Percentiles rank a stretch among this genome's conserved stretches.
Evolutionary conservation across 2,329 filamentous ascomycete species (phyloP).

Genomic region (Chaetothyriales sp.): DNA sequence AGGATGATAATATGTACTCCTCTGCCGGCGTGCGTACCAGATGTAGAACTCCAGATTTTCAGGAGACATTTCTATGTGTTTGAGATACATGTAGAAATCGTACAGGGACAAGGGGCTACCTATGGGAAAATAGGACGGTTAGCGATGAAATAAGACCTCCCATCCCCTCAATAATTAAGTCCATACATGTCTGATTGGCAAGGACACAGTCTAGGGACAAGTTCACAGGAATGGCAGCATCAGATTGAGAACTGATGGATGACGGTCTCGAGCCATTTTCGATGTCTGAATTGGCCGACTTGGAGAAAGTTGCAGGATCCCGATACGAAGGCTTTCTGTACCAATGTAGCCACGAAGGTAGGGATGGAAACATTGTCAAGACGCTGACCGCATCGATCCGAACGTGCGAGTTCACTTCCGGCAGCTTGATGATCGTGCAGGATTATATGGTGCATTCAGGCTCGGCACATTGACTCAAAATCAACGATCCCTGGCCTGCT

Average conservation of each 20-base stretch:
- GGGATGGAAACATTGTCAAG: constrained; percentile 3
- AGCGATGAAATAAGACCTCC: too few relatives aligned
- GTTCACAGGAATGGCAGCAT: constrained; percentile 5
- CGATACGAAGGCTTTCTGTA: constrained; percentile 12
- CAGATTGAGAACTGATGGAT: constrained; percentile 8
- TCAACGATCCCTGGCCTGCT: too few relatives aligned
- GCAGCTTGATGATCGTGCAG: not conserved
- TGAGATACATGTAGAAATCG: constrained; percentile 14
- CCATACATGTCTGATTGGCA: constrained; percentile 10
- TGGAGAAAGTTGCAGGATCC: constrained; percentile 5
- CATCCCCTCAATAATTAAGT: not conserved
- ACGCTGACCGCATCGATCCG: not conserved
- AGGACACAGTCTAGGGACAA: constrained; percentile 10
- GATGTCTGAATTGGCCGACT: constrained; percentile 5
- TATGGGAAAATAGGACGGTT: not conserved
- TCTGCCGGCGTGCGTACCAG: constrained; percentile 3
- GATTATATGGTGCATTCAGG: not conserved
- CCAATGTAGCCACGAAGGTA: constrained; percentile 10
- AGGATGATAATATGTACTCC: not conserved
- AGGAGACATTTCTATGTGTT: constrained; percentile 10
- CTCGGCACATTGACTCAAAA: too few relatives aligned
- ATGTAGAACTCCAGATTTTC: constrained; percentile 13
- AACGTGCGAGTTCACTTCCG: not conserved
- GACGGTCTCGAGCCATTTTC: constrained; percentile 8
- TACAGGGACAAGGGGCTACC: constrained; percentile 11